These are phyloP conservation scores for Lablab purpureus DNA, from an alignment of 306 rosid genomes.

Conservation along the genomic window DNA sequence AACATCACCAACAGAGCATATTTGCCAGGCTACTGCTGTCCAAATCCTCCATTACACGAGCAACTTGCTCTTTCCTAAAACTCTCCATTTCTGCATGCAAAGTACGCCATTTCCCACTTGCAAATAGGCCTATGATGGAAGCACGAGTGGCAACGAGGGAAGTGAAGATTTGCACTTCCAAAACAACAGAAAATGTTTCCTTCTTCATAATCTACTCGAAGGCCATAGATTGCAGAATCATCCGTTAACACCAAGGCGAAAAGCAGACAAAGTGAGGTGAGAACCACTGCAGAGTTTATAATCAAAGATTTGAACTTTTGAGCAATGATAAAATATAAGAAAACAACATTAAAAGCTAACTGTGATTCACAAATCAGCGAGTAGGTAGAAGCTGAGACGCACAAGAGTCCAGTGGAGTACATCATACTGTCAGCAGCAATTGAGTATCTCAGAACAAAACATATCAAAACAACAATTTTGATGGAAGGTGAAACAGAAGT, in stretches of 20 bases:
- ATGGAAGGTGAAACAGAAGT: slow-evolving; percentile 52
- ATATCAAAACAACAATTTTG: slow-evolving; percentile 50
- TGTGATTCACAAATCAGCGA: slow-evolving; percentile 85
- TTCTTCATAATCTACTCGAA: slow-evolving; percentile 77
- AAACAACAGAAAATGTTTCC: slow-evolving; percentile 83
- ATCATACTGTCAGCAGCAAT: slow-evolving; percentile 83
- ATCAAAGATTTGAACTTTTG: slow-evolving; percentile 83
- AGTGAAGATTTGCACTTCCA: slow-evolving; percentile 90
- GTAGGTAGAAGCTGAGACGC: slow-evolving; percentile 91
- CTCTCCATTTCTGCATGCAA: slow-evolving; percentile 72
- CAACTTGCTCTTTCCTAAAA: slow-evolving; percentile 62
- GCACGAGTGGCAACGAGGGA: slow-evolving; percentile 78
- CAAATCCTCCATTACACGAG: slow-evolving; percentile 73
- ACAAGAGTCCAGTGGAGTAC: slow-evolving; percentile 81
- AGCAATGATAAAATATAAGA: slow-evolving; percentile 81
- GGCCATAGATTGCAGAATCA: slow-evolving; percentile 84
- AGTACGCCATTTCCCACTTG: slow-evolving; percentile 80
- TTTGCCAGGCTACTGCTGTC: slow-evolving; percentile 81
- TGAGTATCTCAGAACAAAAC: slow-evolving; percentile 67
- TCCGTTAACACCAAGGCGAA: slow-evolving; percentile 79
- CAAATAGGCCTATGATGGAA: slow-evolving; percentile 71
- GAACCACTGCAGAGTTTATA: slow-evolving; percentile 68
- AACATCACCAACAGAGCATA: slow-evolving; percentile 87
- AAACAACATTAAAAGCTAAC: slow-evolving; percentile 84
- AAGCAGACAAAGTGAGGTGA: slow-evolving; percentile 75